Percentiles rank a stretch among this genome's conserved stretches.
phyloP scores from a whole-genome alignment of 2,329 filamentous ascomycete species.

The Coniochaeta sp. region DNA sequence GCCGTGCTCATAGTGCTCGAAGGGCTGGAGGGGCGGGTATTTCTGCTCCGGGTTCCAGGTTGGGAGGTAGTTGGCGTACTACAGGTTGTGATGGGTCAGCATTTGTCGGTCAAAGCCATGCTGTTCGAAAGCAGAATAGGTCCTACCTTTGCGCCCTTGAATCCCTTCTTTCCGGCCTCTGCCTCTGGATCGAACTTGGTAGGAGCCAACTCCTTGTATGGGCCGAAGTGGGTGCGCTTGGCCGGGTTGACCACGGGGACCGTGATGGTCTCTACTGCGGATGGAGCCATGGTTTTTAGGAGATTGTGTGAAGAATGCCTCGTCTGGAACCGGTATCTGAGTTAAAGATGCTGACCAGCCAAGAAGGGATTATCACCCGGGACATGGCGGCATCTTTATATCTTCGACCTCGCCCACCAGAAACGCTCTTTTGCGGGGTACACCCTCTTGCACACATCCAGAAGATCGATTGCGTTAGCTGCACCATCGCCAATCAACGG shows the following conservation, averaged over 20 bases:
- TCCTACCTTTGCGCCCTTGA: conserved; percentile 15
- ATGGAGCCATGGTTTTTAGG: conserved; percentile 24
- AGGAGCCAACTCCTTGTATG: conserved; percentile 22
- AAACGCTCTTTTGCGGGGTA: conserved; percentile 9
- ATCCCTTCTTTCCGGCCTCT: conserved; percentile 20
- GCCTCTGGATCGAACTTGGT: conserved; percentile 18
- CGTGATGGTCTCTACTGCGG: conserved; percentile 22
- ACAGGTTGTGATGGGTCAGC: not conserved
- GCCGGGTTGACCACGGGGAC: conserved; percentile 26
- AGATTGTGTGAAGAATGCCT: conserved; percentile 34
- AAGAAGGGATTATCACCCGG: not conserved
- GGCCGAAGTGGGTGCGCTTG: conserved; percentile 10
- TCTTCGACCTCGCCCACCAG: not conserved
- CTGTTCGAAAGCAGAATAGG: not conserved
- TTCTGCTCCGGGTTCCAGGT: conserved; percentile 52
- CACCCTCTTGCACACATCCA: conserved; percentile 12
- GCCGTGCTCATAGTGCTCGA: conserved; percentile 63
- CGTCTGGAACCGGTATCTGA: not conserved
- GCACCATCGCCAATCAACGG: conserved; percentile 7
- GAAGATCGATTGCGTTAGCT: conserved; percentile 14
- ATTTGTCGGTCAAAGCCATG: not conserved
- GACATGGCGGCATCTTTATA: conserved; percentile 6
- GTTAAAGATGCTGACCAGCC: conserved; percentile 1
- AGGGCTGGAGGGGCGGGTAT: conserved; percentile 55
- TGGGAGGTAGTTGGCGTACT: conserved; percentile 60